Evolutionary conservation across 192 early-diverging fungal species (phyloP), one percentile per base, ranked within the genome.

Genomic region (Radiomyces spectabilis): DNA sequence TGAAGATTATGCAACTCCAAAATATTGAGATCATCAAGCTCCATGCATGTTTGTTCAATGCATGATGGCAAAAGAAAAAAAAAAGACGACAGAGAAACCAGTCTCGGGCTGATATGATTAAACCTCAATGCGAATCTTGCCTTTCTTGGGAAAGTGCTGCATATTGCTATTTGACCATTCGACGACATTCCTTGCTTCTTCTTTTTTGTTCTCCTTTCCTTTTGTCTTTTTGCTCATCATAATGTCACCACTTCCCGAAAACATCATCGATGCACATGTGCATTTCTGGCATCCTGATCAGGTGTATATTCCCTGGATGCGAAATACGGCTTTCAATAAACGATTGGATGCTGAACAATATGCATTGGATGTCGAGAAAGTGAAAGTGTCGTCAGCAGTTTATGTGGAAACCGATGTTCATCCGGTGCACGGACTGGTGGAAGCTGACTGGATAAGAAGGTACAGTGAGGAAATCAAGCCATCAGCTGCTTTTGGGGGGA

Each of bases 351-450:
- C 16, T 13, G 30, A 19, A 26, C 30, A 25, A 10, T 59, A 59
- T 3, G 5, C 27, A 1, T 13, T 34, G 5, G 22, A 50, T 7
- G 32, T 59, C 8, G 32, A 34, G 27, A 25, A 33, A 8, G 25
- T 37, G 12, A 34, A 41, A 15, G 57, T 59, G 3, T 29, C 16
- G 13, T 18, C 40, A 10, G 46, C 39, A 18, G 41, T 68, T 5
- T 68, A 57, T 25, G 65, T 68, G 15, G 65, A 68, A 34, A 55
- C 53, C 12, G 59, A 68, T 41, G 59, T 51, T 1, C 59, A 68
- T 19, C 48, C 43, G 2, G 18, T 22, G 25, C 59, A 60, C 7
- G 49, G 53, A 10, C 41, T 68, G 19, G 59, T 57, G 27, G 65
- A 68, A 30, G 65, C 65, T 1, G 54, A 51, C 5, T 61, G 58